phyloP scores from a whole-genome alignment of 441 rosid genomes.

The Erodium trifolium region DNA sequence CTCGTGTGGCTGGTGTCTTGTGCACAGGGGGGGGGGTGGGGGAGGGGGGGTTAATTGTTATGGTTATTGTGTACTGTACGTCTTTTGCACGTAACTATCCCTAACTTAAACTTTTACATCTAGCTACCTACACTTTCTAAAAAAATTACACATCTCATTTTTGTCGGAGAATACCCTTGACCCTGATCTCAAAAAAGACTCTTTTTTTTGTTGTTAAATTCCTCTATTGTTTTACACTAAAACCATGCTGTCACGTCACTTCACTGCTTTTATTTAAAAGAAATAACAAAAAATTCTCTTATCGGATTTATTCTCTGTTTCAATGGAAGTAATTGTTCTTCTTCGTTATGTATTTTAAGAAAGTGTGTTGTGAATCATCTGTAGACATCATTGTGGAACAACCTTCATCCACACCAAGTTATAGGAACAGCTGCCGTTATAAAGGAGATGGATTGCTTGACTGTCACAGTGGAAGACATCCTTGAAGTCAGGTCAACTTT shows the following conservation, averaged over 20 bases:
- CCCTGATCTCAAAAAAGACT: too few species aligned
- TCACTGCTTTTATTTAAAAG: background rate
- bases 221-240: background rate
- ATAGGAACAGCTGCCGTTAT: slow-evolving; percentile 63
- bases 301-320: background rate
- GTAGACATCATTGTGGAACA: slow-evolving; percentile 90
- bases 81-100: too few species aligned
- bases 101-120: too few species aligned
- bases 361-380: slow-evolving; percentile 13
- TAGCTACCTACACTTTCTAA: too few species aligned
- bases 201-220: background rate
- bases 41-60: too few species aligned
- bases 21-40: too few species aligned
- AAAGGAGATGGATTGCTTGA: slow-evolving; percentile 81
- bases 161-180: too few species aligned
- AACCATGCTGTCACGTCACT: background rate
- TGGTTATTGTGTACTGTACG: too few species aligned
- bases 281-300: background rate
- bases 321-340: background rate
- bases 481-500: slow-evolving; percentile 54
- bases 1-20: too few species aligned
- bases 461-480: slow-evolving; percentile 66
- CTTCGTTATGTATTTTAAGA: background rate
- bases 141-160: too few species aligned
- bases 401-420: slow-evolving; percentile 80